Conservation (phyloP, 495 filamentous ascomycete species). For the Tuber magnatum region DNA sequence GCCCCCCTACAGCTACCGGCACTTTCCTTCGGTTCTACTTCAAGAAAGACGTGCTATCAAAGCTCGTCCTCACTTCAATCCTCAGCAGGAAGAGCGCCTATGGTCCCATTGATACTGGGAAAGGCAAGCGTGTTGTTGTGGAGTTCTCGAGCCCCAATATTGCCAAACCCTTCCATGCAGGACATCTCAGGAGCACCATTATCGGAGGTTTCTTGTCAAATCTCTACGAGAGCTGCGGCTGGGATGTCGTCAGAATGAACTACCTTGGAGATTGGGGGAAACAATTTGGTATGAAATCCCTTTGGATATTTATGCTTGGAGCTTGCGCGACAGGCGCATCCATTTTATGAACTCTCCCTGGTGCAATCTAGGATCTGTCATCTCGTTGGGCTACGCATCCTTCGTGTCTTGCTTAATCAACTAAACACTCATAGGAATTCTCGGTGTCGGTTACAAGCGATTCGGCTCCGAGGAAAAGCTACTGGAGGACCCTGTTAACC, state of each 20-base stretch:
- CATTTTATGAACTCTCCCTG: not conserved
- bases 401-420: not conserved
- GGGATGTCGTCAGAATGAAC: conserved; percentile 59
- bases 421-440: conserved; percentile 38
- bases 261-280: conserved; percentile 65
- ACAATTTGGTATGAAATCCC: conserved; percentile 49
- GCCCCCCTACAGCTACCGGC: conserved; percentile 56
- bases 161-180: conserved; percentile 62
- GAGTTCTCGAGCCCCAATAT: conserved; percentile 59
- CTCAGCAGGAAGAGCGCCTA: conserved; percentile 55
- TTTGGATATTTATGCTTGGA: not conserved
- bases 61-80: conserved; percentile 58
- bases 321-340: not conserved
- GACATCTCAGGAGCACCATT: conserved; percentile 60
- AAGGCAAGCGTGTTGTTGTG: conserved; percentile 56
- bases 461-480: conserved; percentile 56
- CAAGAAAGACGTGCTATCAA: conserved; percentile 53
- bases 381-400: not conserved
- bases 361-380: not conserved
- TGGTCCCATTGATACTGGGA: conserved; percentile 61
- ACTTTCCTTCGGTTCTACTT: conserved; percentile 79
- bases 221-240: conserved; percentile 53
- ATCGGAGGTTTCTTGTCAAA: conserved; percentile 60
- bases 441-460: conserved; percentile 54
- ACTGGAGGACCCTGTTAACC: conserved; percentile 54